Evolutionary conservation across 139 green algal species (phyloP).

Genomic region (Dunaliella primolecta): DNA sequence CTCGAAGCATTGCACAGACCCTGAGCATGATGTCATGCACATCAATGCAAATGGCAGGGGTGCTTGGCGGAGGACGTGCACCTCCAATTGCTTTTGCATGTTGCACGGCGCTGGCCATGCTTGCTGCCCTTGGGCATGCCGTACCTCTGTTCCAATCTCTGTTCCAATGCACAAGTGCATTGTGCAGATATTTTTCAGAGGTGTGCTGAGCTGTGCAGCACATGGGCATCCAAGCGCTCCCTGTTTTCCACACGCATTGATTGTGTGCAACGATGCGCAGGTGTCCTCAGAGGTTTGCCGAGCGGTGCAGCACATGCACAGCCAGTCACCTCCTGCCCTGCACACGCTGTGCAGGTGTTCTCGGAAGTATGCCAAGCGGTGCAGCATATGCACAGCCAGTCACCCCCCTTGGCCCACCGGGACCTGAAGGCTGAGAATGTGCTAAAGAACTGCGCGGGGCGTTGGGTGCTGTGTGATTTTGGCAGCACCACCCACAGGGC

Average conservation of each 20-base stretch:
- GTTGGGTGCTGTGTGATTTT: constrained; percentile 95
- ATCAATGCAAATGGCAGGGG: too few species aligned
- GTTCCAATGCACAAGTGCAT: too few species aligned
- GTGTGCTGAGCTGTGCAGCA: background rate
- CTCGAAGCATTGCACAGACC: too few species aligned
- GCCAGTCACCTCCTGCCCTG: constrained; percentile 46
- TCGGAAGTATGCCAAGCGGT: constrained; percentile 62
- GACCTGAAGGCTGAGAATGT: constrained; percentile 97
- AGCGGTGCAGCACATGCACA: constrained; percentile 77
- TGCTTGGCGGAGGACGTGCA: too few species aligned
- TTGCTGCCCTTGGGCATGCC: too few species aligned
- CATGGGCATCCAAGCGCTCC: background rate
- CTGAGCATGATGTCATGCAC: too few species aligned
- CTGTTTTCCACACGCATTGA: background rate
- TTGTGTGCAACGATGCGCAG: background rate
- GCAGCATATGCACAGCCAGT: constrained; percentile 70
- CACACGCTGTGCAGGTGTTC: constrained; percentile 42
- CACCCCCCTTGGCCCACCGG: constrained; percentile 71
- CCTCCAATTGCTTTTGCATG: too few species aligned
- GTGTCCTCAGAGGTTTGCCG: constrained; percentile 63
- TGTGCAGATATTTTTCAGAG: too few species aligned
- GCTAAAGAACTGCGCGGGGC: constrained; percentile 60
- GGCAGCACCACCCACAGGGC: constrained; percentile 62
- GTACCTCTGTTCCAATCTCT: too few species aligned
- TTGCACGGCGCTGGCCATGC: too few species aligned